These are phyloP conservation scores for Hyphodiscus sp. DNA, from an alignment of 2,329 filamentous ascomycete species.

Conservation along the genomic window DNA sequence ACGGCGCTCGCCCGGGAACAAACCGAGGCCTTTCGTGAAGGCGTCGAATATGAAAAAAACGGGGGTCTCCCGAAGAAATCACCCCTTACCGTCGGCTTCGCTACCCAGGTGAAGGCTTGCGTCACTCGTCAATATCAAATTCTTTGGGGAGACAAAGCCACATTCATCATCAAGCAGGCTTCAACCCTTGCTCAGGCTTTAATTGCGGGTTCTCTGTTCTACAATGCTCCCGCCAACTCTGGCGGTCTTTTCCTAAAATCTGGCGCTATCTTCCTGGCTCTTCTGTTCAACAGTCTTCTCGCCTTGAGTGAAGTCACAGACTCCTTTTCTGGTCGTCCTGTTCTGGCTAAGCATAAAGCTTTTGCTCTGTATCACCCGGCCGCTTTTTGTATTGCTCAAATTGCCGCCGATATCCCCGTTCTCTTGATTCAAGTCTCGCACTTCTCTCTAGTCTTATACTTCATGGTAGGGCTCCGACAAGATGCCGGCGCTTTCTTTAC, in stretches of 20 bases:
- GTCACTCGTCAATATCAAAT: slow-evolving; percentile 58
- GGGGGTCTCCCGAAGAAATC: slow-evolving; percentile 46
- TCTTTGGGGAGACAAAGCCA: slow-evolving; percentile 57
- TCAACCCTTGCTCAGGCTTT: slow-evolving; percentile 53
- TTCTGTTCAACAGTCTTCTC: slow-evolving; percentile 56
- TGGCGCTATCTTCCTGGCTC: slow-evolving; percentile 57
- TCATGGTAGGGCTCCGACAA: slow-evolving; percentile 65
- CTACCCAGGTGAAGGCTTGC: slow-evolving; percentile 48
- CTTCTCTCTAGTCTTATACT: slow-evolving; percentile 72
- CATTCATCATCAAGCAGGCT: slow-evolving; percentile 55
- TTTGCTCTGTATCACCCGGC: slow-evolving; percentile 53
- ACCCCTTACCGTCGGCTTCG: slow-evolving; percentile 49
- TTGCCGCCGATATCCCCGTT: slow-evolving; percentile 71
- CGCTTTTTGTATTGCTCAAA: slow-evolving; percentile 75
- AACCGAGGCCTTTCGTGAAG: slow-evolving; percentile 45
- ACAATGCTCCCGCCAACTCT: slow-evolving; percentile 51
- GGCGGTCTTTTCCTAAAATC: slow-evolving; percentile 57
- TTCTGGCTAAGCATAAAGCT: slow-evolving; percentile 51
- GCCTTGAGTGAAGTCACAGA: slow-evolving; percentile 61
- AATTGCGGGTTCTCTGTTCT: slow-evolving; percentile 61
- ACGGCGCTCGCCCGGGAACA: slow-evolving; percentile 38
- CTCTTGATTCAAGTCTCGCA: slow-evolving; percentile 62
- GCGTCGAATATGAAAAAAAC: slow-evolving; percentile 48
- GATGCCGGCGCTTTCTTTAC: slow-evolving; percentile 73
- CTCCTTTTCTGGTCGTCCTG: slow-evolving; percentile 53